These are phyloP conservation scores for Tolypocladium ophioglossoides DNA, from an alignment of 2,329 filamentous ascomycete genomes.

Conservation along the genomic window DNA sequence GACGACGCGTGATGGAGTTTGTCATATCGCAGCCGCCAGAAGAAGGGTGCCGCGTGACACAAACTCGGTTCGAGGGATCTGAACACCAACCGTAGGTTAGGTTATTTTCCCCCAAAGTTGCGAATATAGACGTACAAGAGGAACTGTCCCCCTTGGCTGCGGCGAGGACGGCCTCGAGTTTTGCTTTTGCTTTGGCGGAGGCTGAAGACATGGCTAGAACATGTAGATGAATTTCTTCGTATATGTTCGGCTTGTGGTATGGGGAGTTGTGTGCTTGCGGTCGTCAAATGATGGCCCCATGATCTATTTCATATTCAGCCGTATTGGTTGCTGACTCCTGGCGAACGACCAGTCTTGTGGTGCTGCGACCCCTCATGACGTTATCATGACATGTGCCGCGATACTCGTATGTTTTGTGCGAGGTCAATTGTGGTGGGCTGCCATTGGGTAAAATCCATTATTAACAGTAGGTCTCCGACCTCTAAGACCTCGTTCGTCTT, in stretches of 20 bases:
- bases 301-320: background rate
- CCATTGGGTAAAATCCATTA: background rate
- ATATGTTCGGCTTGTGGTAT: background rate
- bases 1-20: background rate
- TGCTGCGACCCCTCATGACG: background rate
- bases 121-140: background rate
- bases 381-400: background rate
- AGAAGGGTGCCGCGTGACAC: background rate
- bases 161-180: background rate
- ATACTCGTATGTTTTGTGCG: background rate
- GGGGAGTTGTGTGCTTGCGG: too few species aligned
- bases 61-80: background rate
- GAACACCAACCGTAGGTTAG: background rate
- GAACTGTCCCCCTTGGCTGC: background rate
- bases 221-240: background rate
- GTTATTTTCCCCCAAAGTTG: too few species aligned
- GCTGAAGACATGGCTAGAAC: background rate
- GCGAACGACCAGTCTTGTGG: background rate
- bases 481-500: background rate
- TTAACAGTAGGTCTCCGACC: background rate
- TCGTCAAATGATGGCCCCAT: background rate
- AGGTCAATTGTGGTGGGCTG: background rate
- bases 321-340: background rate
- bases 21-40: background rate
- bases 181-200: background rate